Conservation (phyloP, 305 asterid species). For the Fraxinus velutina region DNA sequence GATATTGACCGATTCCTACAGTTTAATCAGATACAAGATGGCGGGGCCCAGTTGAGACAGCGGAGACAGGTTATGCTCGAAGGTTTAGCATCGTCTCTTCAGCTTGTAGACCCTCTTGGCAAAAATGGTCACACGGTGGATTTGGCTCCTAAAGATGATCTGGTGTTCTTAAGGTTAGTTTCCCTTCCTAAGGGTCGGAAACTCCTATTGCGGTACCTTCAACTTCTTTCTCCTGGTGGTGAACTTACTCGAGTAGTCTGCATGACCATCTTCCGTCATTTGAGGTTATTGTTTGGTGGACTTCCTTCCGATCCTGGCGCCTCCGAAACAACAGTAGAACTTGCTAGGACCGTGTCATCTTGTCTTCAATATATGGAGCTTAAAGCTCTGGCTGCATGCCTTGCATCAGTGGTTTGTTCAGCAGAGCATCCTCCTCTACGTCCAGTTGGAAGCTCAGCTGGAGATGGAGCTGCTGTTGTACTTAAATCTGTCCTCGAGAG, state of each 20-base stretch:
- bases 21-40: conserved; percentile 69
- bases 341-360: conserved; percentile 42
- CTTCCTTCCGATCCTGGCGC: conserved; percentile 41
- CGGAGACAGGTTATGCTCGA: conserved; percentile 61
- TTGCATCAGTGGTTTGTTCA: conserved; percentile 75
- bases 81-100: conserved; percentile 66
- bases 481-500: conserved; percentile 64
- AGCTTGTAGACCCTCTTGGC: conserved; percentile 63
- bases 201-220: conserved; percentile 54
- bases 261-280: conserved; percentile 70
- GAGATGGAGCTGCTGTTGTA: conserved; percentile 65
- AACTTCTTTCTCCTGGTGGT: conserved; percentile 47
- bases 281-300: conserved; percentile 64
- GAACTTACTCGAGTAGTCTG: conserved; percentile 62
- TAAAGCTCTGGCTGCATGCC: conserved; percentile 64
- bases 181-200: conserved; percentile 74
- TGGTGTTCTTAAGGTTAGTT: conserved; percentile 50
- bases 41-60: conserved; percentile 55
- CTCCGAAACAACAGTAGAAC: conserved; percentile 31
- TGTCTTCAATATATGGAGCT: conserved; percentile 56
- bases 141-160: conserved; percentile 53
- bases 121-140: conserved; percentile 49
- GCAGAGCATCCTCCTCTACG: conserved; percentile 65
- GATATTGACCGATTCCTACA: conserved; percentile 76
- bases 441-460: conserved; percentile 62